Evolutionary conservation across 768 basidiomycete genomes (phyloP), one percentile per base, ranked within the genome.

Genomic region (Phanerochaete carnosa): DNA sequence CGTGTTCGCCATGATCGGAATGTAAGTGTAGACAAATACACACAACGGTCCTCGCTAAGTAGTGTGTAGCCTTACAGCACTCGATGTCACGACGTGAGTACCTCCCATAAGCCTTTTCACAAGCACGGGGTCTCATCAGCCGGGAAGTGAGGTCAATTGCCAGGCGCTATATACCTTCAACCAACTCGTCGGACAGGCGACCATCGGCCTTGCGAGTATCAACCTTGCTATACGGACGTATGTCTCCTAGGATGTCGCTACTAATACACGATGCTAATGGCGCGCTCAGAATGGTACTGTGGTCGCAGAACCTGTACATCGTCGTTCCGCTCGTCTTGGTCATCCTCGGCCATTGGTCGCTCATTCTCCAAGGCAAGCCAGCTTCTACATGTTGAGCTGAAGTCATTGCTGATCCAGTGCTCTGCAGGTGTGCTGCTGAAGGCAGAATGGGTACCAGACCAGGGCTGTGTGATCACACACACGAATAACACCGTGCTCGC

Each of bases 281-380:
- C n/a, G 23, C 23, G 23, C 46, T 1, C 60, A 89, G 88, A 6
- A 86, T 90, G 68, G 88, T 88, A 0, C 84, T 90, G 1, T 90
- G 88, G 86, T 82, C 81, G 0, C 80, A 86, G 62, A 80, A 75
- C 53, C 78, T 73, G 74, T 83, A 76, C 61, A 78, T 90, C 45
- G 77, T 83, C 30, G 51, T 74, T 12, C 81, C 83, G 23, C 76
- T 90, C 2, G 70, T 85, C 22, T 54, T 76, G 2, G 72, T 89
- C 55, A 88, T 88, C 62, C 74, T 89, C 19, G 88, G 80, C 0
- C 88, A 90, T 67, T 90, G 87, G 88, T 86, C 86, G 3, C 76
- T 90, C 50, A 77, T 89, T 32, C 74, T 90, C 29, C 87, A 87
- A 67, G 88, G 88, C 86, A 63, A 25, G 30, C 15, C 33, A 19